phyloP scores from a whole-genome alignment of 2,329 filamentous ascomycete species.

The Tolypocladium album region DNA sequence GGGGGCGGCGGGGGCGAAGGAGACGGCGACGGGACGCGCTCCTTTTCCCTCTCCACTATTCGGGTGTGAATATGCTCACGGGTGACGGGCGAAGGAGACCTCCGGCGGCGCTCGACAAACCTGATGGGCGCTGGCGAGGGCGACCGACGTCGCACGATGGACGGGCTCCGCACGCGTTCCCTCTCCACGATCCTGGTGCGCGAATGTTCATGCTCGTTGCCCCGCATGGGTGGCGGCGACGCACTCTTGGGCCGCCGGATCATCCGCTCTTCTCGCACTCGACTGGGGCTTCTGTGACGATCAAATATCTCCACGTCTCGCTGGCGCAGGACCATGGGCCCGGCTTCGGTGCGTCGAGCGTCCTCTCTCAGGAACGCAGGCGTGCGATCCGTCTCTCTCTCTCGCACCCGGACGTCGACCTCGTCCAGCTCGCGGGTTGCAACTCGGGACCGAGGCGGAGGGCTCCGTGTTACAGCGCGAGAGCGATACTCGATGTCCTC shows the following conservation, averaged over 20 bases:
- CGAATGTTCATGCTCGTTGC: constrained; percentile 21
- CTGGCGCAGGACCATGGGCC: constrained; percentile 42
- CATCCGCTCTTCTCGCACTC: constrained; percentile 31
- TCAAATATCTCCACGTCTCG: constrained; percentile 46
- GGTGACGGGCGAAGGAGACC: constrained; percentile 27
- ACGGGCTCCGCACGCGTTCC: constrained; percentile 27
- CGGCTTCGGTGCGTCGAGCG: constrained; percentile 33
- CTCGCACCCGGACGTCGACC: constrained; percentile 30
- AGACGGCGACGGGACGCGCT: constrained; percentile 32
- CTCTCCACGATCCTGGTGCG: constrained; percentile 27
- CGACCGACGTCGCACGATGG: constrained; percentile 15
- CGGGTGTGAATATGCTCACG: constrained; percentile 36
- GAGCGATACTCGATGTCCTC: constrained; percentile 13
- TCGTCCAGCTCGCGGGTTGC: constrained; percentile 19
- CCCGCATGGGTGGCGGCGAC: constrained; percentile 22
- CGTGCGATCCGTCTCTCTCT: constrained; percentile 31
- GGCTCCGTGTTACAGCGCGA: constrained; percentile 12
- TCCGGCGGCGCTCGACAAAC: constrained; percentile 25
- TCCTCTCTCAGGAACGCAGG: constrained; percentile 43
- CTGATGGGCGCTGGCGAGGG: constrained; percentile 19
- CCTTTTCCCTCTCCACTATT: constrained; percentile 37
- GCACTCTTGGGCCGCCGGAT: constrained; percentile 32
- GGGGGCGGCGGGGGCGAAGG: constrained; percentile 50
- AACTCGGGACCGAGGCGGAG: constrained; percentile 14
- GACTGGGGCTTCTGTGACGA: constrained; percentile 32